Percentiles rank a stretch among this genome's conserved stretches.
Evolutionary conservation across 2,329 filamentous ascomycete species (phyloP).

Genomic region (Tolypocladium album): DNA sequence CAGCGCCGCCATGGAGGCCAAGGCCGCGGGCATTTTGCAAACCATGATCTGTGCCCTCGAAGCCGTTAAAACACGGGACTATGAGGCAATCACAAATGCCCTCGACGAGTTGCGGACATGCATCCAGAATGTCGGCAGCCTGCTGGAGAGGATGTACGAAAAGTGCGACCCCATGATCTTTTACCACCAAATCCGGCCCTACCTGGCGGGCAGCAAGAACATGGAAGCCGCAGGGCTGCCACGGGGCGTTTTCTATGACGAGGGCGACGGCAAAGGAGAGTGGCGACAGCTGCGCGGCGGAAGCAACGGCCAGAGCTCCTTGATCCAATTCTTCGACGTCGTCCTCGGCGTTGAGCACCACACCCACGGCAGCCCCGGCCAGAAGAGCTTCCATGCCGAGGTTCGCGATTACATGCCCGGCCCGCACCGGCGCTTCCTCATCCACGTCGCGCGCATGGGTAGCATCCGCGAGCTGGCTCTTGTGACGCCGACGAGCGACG

Average conservation of each 20-base stretch:
- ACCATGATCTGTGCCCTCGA: conserved; percentile 68
- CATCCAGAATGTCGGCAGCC: conserved; percentile 53
- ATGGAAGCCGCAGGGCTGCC: conserved; percentile 80
- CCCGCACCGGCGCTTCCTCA: conserved; percentile 67
- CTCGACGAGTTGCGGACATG: conserved; percentile 55
- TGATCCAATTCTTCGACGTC: conserved; percentile 90
- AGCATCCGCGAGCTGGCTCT: conserved; percentile 65
- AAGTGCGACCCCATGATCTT: conserved; percentile 79
- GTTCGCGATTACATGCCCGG: conserved; percentile 90
- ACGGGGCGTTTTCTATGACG: conserved; percentile 74
- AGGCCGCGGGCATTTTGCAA: conserved; percentile 64
- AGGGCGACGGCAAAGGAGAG: conserved; percentile 51
- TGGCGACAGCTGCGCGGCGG: conserved; percentile 80
- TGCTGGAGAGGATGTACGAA: conserved; percentile 81
- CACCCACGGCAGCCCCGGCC: conserved; percentile 23
- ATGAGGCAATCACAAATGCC: conserved; percentile 46
- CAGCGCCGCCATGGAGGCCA: conserved; percentile 81
- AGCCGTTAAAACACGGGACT: conserved; percentile 52
- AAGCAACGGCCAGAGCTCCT: conserved; percentile 84
- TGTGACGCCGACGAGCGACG: conserved; percentile 38
- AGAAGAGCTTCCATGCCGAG: conserved; percentile 42
- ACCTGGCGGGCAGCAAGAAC: conserved; percentile 83
- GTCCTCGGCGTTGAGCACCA: conserved; percentile 73
- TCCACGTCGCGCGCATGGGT: conserved; percentile 55
- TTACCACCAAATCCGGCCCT: conserved; percentile 80